Evolutionary conservation across 2,329 filamentous ascomycete species (phyloP).

Genomic region (Diaporthe eres): DNA sequence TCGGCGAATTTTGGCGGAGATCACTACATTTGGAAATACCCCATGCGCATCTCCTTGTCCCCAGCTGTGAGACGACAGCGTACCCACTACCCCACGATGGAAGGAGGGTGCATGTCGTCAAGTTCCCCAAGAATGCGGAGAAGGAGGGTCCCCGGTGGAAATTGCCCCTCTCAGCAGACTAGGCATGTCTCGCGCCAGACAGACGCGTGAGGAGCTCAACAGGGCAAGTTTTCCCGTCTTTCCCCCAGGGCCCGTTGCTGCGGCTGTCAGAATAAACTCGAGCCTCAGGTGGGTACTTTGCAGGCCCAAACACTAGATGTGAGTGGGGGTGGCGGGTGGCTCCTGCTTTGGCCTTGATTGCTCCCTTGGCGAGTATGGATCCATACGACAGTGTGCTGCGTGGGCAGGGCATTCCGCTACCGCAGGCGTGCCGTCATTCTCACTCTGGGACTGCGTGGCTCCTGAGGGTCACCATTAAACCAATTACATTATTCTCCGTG

Average conservation of each 20-base stretch:
- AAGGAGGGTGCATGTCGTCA: neutral
- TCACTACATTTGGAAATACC: neutral
- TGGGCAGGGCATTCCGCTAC: neutral
- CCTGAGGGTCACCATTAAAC: neutral
- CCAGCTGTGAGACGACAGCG: neutral
- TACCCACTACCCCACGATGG: neutral
- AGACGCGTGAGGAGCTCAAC: neutral
- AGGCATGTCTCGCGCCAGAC: slow-evolving; percentile 20
- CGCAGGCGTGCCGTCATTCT: neutral
- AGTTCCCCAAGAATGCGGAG: slow-evolving; percentile 4
- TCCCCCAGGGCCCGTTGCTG: neutral
- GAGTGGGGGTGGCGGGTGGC: neutral
- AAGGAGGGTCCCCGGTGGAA: slow-evolving; percentile 20
- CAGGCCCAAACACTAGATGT: neutral
- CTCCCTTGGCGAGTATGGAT: slow-evolving; percentile 14
- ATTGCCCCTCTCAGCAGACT: neutral
- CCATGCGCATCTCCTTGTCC: neutral
- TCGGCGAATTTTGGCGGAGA: slow-evolving; percentile 3
- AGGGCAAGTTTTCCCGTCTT: slow-evolving; percentile 4
- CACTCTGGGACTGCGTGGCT: neutral
- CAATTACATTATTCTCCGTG: too few species aligned
- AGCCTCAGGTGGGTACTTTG: slow-evolving; percentile 12
- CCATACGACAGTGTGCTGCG: neutral
- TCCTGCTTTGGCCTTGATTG: neutral
- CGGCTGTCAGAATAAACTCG: slow-evolving; percentile 15